phyloP scores from a whole-genome alignment of 257 asterid genomes.

The Plantago major region DNA sequence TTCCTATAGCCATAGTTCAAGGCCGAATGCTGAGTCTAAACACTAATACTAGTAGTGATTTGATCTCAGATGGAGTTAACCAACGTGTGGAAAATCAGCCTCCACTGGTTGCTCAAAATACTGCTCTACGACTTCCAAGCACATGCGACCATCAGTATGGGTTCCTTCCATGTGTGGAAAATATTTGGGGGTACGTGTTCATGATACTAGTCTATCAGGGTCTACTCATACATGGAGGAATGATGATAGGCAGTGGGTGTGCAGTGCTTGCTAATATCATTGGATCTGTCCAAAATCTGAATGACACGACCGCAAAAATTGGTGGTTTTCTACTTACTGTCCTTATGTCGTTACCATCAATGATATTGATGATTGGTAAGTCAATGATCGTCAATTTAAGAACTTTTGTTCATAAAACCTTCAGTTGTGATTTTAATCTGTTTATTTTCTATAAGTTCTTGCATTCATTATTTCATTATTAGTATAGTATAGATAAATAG shows the following conservation, averaged over 20 bases:
- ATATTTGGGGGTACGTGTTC: constrained; percentile 36
- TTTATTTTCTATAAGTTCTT: no score
- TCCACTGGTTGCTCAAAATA: background rate
- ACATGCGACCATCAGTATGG: constrained; percentile 53
- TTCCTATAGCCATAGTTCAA: background rate
- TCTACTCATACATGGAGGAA: constrained; percentile 40
- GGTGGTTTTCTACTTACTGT: constrained; percentile 53
- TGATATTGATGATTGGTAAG: constrained; percentile 51
- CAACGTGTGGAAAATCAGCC: background rate
- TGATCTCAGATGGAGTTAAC: constrained; percentile 8
- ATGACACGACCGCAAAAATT: constrained; percentile 23
- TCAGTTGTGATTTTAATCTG: no score
- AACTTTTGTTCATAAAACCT: background rate
- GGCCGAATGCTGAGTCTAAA: constrained; percentile 1
- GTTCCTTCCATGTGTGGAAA: constrained; percentile 60
- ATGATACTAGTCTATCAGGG: constrained; percentile 42
- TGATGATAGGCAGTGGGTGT: constrained; percentile 37
- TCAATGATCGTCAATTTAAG: background rate
- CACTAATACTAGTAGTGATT: background rate
- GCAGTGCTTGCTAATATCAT: constrained; percentile 31
- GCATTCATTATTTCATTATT: no score
- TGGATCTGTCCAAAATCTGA: constrained; percentile 17
- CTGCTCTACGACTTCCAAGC: background rate
- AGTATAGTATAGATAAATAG: no score
- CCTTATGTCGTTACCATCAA: constrained; percentile 50